These are phyloP conservation scores for Pyronema omphalodes DNA, from an alignment of 495 filamentous ascomycete species.

Conservation along the genomic window DNA sequence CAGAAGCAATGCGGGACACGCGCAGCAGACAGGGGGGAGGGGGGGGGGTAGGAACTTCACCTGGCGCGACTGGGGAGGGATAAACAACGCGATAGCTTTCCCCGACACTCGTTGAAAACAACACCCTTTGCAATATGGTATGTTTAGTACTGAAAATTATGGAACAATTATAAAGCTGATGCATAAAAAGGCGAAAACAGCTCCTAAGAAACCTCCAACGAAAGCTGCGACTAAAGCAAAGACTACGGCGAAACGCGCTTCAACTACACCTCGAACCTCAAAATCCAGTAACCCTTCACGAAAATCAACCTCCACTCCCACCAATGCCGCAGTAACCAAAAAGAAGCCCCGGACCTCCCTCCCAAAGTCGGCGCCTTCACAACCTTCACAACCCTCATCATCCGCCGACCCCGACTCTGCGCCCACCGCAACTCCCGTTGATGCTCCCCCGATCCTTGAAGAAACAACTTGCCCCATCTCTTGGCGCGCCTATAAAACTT, in stretches of 20 bases:
- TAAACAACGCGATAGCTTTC: background rate
- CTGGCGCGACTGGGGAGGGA: background rate
- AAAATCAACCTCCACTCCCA: background rate
- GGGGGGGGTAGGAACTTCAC: too few relatives aligned
- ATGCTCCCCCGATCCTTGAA: background rate
- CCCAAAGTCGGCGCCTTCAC: background rate
- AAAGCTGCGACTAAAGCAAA: too few relatives aligned
- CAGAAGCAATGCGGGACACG: background rate
- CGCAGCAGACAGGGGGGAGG: background rate
- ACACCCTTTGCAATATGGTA: too few relatives aligned
- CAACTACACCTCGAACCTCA: too few relatives aligned
- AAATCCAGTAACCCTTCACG: too few relatives aligned
- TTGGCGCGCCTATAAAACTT: constrained; percentile 10
- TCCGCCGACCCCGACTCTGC: background rate
- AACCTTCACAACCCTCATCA: background rate
- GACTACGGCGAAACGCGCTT: too few relatives aligned
- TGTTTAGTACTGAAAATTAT: too few relatives aligned
- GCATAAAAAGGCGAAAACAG: too few relatives aligned
- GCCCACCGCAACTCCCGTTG: background rate
- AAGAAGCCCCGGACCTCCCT: background rate
- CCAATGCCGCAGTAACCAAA: background rate
- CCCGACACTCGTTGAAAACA: too few relatives aligned
- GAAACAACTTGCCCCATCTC: constrained; percentile 10
- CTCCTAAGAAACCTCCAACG: too few relatives aligned
- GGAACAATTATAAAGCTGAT: too few relatives aligned